phyloP scores from a whole-genome alignment of 1,284 basidiomycete genomes.

The Cutaneotrichosporon curvatum region DNA sequence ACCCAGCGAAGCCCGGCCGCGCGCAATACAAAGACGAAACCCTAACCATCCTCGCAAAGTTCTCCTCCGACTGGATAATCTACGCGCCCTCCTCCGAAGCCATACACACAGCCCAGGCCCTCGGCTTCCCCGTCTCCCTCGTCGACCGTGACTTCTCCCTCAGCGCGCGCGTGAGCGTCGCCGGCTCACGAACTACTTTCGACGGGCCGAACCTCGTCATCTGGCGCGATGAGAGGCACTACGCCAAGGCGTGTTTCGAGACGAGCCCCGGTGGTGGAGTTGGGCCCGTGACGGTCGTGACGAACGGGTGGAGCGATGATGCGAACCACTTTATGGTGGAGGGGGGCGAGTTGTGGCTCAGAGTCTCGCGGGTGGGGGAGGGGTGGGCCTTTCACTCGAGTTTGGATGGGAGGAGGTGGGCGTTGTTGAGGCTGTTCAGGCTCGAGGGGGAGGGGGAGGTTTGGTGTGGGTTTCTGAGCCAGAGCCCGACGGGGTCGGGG shows the following conservation, averaged over 20 bases:
- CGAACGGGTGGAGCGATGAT: conserved; percentile 3
- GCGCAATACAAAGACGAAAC: not conserved
- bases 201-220: conserved; percentile 4
- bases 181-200: not conserved
- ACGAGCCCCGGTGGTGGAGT: not conserved
- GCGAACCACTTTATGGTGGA: not conserved
- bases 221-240: conserved; percentile 4
- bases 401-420: conserved; percentile 1
- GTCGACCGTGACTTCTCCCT: not conserved
- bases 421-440: conserved; percentile 2
- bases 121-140: not conserved
- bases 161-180: not conserved
- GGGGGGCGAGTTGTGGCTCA: not conserved
- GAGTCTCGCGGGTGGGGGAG: not conserved
- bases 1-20: not conserved
- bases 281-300: not conserved
- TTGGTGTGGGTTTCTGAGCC: not conserved
- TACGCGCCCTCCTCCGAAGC: not conserved
- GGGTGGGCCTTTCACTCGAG: not conserved
- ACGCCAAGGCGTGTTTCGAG: conserved; percentile 4
- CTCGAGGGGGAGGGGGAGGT: not conserved
- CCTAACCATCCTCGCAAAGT: not conserved
- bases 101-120: not conserved
- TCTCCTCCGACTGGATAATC: conserved; percentile 2
- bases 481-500: conserved; percentile 1